These are phyloP conservation scores for Solanum tarijense DNA, from an alignment of 257 asterid genomes.

Conservation along the genomic window DNA sequence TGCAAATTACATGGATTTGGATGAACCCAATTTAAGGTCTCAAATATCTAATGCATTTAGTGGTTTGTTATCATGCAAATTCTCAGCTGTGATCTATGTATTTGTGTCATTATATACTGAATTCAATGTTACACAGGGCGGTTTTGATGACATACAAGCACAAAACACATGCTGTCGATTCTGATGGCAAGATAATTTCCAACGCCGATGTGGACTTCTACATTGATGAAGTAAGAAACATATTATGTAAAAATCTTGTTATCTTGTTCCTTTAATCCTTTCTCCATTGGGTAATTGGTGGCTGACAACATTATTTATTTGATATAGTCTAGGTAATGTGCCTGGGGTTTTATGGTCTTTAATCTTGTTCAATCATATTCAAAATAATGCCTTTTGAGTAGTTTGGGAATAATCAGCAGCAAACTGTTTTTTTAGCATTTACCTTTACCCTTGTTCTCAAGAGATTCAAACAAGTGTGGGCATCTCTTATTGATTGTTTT, in stretches of 20 bases:
- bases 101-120: slow-evolving; percentile 2
- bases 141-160: slow-evolving; percentile 92
- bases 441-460: neutral
- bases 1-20: slow-evolving; percentile 75
- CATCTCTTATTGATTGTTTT: neutral
- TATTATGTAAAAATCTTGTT: neutral
- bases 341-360: neutral
- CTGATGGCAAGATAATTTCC: slow-evolving; percentile 60
- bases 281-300: neutral
- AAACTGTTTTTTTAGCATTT: neutral
- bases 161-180: slow-evolving; percentile 79
- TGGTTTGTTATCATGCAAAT: neutral
- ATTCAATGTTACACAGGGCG: slow-evolving; percentile 40
- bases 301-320: neutral
- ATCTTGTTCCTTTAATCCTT: neutral
- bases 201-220: slow-evolving; percentile 84
- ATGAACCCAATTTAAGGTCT: slow-evolving; percentile 82
- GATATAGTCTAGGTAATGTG: neutral
- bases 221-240: slow-evolving; percentile 65
- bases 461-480: neutral
- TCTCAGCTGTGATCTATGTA: neutral
- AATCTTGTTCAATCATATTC: neutral
- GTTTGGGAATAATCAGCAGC: neutral
- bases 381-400: neutral
- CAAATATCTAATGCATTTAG: neutral